A percentile compares a stretch with the other conserved stretches of the same genome.
Evolutionary conservation across 805 yeast genomes (phyloP).

Genomic region (Cyberlindnera suaveolens): DNA sequence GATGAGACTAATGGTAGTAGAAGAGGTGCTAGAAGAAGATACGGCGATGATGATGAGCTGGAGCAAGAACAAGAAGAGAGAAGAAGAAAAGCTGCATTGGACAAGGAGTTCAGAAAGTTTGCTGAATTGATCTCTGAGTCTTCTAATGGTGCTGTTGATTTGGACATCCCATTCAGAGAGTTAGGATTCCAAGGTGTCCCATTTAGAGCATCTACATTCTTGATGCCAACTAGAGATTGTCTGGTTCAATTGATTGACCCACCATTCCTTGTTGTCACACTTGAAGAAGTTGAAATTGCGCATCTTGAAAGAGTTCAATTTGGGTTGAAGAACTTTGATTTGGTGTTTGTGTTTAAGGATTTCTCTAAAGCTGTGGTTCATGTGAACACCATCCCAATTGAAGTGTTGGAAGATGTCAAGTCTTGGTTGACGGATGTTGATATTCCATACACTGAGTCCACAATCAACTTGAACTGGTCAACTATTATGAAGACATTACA

Average conservation of each 20-base stretch:
- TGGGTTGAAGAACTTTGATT: conserved; percentile 92
- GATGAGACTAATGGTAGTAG: conserved; percentile 97
- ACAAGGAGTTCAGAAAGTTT: conserved; percentile 84
- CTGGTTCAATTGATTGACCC: conserved; percentile 90
- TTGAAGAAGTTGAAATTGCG: conserved; percentile 89
- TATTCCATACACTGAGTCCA: conserved; percentile 90
- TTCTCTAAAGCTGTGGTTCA: conserved; percentile 83
- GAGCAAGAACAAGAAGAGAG: conserved; percentile 99
- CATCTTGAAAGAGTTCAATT: conserved; percentile 96
- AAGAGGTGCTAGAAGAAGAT: conserved; percentile 48
- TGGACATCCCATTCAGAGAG: conserved; percentile 93
- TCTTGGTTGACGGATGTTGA: conserved; percentile 98
- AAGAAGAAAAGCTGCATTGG: conserved; percentile 81
- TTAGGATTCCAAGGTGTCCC: conserved; percentile 98
- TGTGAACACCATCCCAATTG: conserved; percentile 92
- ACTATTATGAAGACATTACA: conserved; percentile 91
- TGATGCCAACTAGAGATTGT: conserved; percentile 98
- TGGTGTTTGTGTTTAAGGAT: conserved; percentile 95
- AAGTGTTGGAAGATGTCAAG: conserved; percentile 83
- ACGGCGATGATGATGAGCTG: conserved; percentile 97
- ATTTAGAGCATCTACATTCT: conserved; percentile 83
- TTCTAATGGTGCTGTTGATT: conserved; percentile 74
- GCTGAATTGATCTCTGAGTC: conserved; percentile 90
- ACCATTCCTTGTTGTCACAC: conserved; percentile 86
- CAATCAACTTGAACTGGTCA: conserved; percentile 92